Conservation (phyloP, 2,329 filamentous ascomycete species). For the Shiraia bambusicola region DNA sequence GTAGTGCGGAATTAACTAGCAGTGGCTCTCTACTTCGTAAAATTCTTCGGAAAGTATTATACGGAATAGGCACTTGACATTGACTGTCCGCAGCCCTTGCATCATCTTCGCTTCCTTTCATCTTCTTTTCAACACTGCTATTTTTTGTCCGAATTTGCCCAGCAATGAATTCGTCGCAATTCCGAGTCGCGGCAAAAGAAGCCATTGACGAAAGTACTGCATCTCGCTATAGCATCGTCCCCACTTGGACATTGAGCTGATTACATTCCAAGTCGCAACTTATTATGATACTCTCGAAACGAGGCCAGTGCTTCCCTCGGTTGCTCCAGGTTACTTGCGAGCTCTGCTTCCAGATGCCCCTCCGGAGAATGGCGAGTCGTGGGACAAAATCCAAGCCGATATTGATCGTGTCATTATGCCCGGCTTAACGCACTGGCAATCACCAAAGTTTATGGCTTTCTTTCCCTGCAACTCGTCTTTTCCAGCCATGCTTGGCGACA, state of each 20-base stretch:
- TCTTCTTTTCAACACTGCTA: not conserved
- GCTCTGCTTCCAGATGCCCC: constrained; percentile 70
- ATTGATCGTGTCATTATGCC: constrained; percentile 86
- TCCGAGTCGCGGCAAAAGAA: constrained; percentile 72
- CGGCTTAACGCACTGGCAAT: constrained; percentile 92
- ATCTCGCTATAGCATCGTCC: not conserved
- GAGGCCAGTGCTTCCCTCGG: constrained; percentile 71
- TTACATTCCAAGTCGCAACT: constrained; percentile 64
- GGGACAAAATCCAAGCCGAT: constrained; percentile 78
- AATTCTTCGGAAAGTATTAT: too few relatives aligned
- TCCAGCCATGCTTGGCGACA: constrained; percentile 84
- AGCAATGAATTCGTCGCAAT: constrained; percentile 76
- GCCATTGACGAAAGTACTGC: constrained; percentile 76
- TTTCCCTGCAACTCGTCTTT: constrained; percentile 82
- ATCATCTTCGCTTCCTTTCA: not conserved
- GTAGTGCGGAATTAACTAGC: constrained; percentile 18
- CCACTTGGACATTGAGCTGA: constrained; percentile 1
- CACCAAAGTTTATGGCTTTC: constrained; percentile 91
- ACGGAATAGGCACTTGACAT: too few relatives aligned
- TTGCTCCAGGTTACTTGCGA: constrained; percentile 82
- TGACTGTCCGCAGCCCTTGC: too few relatives aligned
- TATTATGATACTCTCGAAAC: constrained; percentile 78
- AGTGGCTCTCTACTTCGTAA: too few relatives aligned
- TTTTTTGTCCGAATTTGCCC: not conserved
- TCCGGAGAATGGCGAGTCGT: constrained; percentile 69